phyloP scores from a whole-genome alignment of 768 basidiomycete species.

The Lentinula boryana region DNA sequence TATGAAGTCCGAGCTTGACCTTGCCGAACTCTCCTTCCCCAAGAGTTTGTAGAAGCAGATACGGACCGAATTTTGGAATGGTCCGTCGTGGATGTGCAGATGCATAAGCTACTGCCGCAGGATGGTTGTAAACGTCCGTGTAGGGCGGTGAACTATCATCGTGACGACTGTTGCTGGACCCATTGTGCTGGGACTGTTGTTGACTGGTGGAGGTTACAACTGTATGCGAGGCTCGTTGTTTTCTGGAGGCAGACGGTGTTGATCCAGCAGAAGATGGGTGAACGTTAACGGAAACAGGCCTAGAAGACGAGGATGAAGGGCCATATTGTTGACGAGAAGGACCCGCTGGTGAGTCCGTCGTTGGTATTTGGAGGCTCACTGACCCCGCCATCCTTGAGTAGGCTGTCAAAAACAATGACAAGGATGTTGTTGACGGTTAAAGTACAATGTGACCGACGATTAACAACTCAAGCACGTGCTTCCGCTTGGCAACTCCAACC shows the following conservation, averaged over 20 bases:
- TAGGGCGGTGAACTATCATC: conserved; percentile 43
- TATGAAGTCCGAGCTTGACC: conserved; percentile 95
- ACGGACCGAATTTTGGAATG: conserved; percentile 93
- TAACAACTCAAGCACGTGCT: not conserved
- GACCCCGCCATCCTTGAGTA: not conserved
- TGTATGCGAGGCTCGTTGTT: conserved; percentile 69
- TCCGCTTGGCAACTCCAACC: not conserved
- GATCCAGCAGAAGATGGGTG: conserved; percentile 43
- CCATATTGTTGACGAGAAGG: conserved; percentile 6
- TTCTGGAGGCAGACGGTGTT: conserved; percentile 34
- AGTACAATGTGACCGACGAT: not conserved
- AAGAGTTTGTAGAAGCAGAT: conserved; percentile 90
- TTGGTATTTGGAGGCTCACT: conserved; percentile 5
- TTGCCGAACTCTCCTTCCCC: conserved; percentile 99
- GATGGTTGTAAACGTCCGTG: conserved; percentile 78
- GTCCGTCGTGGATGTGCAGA: conserved; percentile 79
- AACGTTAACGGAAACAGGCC: conserved; percentile 57
- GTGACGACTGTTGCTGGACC: conserved; percentile 21
- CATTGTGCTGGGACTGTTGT: conserved; percentile 23
- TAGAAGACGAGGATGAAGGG: conserved; percentile 25
- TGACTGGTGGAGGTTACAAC: conserved; percentile 50
- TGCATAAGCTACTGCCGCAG: conserved; percentile 78
- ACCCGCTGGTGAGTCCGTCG: not conserved
- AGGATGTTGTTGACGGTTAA: not conserved
- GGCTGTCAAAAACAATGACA: not conserved